Base-by-base conservation (phyloP, 139 green algal genomes). In the Chlorella sp. region DNA sequence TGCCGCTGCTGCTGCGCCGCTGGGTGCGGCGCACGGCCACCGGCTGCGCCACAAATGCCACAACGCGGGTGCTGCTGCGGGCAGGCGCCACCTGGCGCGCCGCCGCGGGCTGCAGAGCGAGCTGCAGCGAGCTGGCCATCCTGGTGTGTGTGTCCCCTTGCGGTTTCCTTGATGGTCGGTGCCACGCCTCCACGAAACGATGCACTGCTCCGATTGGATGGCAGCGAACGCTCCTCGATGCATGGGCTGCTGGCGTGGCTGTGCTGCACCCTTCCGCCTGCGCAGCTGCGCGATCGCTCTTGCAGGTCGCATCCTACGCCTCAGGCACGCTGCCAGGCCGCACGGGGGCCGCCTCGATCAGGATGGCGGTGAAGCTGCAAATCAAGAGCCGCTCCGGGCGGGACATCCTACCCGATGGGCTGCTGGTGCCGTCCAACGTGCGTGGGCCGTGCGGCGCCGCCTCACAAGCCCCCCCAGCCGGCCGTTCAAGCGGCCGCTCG, bases 391-490 rank as follows among this genome's bases (percentile, higher is more conserved):
- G 85, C 21, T 57, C 41, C 25, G 85, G 85, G 18, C 55, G 75
- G 6, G 63, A 76, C n/a, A 26, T 88, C 23, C 34, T 88, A 20
- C 85, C 85, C 44, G 85, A 88, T 68, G 85, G 85, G 1, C 62
- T 88, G 21, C 34, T 88, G 51, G 1, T 88, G 41, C 67, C 62
- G 0, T 60, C 57, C 26, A 55, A 64, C 30, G 85, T 88, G 57
- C 44, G 85, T 18, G 16, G 25, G 11, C n/a, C 1, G 13, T 9
- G 30, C 30, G 65, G 20, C 41, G 23, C 12, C 71, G 17, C 38
- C 41, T 1, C 47, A 13, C 51, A 18, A 23, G 11, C 13, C 51
- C 2, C 51, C 51, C 9, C 51, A 21, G 13, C 15, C 51, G 51
- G 51, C 13, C 51, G 51, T 60, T 60, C 51, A 60, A 60, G 51